Percentiles rank a stretch among this genome's conserved stretches.
Evolutionary conservation across 306 rosid genomes (phyloP).

Genomic region (Citrullus mucosospermus): DNA sequence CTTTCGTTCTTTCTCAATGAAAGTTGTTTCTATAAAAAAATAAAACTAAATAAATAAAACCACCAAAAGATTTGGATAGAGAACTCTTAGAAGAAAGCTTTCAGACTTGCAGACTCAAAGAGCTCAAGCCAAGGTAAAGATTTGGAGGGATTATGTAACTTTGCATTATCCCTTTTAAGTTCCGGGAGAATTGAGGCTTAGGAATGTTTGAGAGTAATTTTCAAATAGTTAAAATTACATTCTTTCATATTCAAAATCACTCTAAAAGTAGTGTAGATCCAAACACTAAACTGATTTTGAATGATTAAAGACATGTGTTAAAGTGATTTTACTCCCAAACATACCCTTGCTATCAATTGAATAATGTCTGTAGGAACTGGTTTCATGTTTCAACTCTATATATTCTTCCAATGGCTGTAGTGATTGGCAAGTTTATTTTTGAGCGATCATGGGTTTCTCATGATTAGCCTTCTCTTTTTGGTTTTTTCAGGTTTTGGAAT

Average conservation of each 20-base stretch:
- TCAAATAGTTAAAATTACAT: not conserved
- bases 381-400: not conserved
- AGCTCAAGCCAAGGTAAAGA: not conserved
- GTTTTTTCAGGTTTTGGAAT: constrained; percentile 53
- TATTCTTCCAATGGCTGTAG: not conserved
- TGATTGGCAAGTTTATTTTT: not conserved
- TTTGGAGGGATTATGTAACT: not conserved
- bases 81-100: not conserved
- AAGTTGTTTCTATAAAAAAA: too few species aligned
- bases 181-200: too few species aligned
- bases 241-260: not conserved
- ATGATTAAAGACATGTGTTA: not conserved
- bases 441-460: not conserved
- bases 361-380: not conserved
- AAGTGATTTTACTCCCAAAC: not conserved
- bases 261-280: too few species aligned
- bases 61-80: not conserved
- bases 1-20: too few species aligned
- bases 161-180: not conserved
- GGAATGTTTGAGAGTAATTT: too few species aligned
- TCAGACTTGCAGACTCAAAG: not conserved
- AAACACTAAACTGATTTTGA: too few species aligned
- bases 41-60: too few species aligned
- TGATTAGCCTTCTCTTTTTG: not conserved
- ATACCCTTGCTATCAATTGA: not conserved